These are phyloP conservation scores for Neoboletus subvelutipes DNA, from an alignment of 768 basidiomycete genomes.

Conservation along the genomic window DNA sequence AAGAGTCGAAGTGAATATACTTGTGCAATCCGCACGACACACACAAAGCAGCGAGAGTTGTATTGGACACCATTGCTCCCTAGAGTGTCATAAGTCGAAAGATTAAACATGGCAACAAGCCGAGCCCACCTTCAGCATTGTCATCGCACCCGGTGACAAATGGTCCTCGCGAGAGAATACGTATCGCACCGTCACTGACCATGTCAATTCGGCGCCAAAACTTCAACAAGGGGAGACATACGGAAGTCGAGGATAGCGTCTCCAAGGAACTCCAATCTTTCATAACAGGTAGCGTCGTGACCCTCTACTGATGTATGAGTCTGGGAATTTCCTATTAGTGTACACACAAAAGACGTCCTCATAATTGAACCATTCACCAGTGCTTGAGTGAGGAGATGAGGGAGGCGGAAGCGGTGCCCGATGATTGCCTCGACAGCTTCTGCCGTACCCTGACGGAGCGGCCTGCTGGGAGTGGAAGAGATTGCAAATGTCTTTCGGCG, in stretches of 20 bases:
- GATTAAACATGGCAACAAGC: background rate
- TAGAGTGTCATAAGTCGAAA: constrained; percentile 28
- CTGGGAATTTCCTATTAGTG: constrained; percentile 39
- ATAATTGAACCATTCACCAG: constrained; percentile 47
- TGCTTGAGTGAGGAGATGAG: constrained; percentile 68
- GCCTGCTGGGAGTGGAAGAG: constrained; percentile 43
- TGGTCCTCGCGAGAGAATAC: constrained; percentile 63
- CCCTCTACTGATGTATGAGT: constrained; percentile 65
- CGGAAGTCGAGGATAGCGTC: constrained; percentile 85
- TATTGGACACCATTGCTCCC: constrained; percentile 87
- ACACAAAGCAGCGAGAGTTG: constrained; percentile 72
- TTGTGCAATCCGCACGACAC: constrained; percentile 66
- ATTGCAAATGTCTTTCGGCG: constrained; percentile 43
- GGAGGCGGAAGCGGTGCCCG: constrained; percentile 59
- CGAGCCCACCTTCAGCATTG: constrained; percentile 64
- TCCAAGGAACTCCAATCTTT: constrained; percentile 81
- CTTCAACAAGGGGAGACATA: constrained; percentile 36
- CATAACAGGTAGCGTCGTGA: constrained; percentile 58
- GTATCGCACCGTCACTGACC: constrained; percentile 68
- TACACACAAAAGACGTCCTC: background rate
- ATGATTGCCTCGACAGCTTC: constrained; percentile 62
- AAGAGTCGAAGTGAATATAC: constrained; percentile 58
- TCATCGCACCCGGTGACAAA: constrained; percentile 74
- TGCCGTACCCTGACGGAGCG: constrained; percentile 48
- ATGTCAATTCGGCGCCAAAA: background rate